Percentiles rank a stretch among this genome's conserved stretches.
Evolutionary conservation across 352 stramenopile genomes (phyloP).

Genomic region (Phytopythium boreale): DNA sequence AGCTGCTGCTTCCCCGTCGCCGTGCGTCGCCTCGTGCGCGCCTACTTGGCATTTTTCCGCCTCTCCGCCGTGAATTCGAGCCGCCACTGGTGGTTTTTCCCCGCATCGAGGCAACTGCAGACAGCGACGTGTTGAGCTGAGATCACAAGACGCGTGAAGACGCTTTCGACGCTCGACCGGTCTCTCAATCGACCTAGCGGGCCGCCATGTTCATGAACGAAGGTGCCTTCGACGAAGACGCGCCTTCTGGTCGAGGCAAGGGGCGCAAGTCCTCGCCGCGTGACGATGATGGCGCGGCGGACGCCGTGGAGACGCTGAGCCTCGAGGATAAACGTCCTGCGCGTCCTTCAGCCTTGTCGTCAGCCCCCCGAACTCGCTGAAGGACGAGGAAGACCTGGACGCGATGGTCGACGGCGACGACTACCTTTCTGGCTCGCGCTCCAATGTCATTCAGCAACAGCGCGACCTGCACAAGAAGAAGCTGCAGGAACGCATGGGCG

Average conservation of each 20-base stretch:
- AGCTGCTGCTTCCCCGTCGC: background rate
- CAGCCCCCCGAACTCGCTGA: constrained; percentile 66
- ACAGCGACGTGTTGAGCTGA: background rate
- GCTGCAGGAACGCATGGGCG: constrained; percentile 78
- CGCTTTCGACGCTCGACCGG: background rate
- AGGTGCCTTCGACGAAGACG: constrained; percentile 69
- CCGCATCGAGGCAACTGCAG: background rate
- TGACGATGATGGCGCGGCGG: constrained; percentile 40
- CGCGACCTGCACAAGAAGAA: constrained; percentile 87
- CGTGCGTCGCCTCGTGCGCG: background rate
- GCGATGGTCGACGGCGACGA: constrained; percentile 44
- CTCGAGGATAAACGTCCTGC: constrained; percentile 45
- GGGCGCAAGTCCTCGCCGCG: constrained; percentile 17
- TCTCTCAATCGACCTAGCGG: background rate
- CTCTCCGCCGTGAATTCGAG: background rate
- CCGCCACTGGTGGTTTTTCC: background rate
- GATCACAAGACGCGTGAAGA: background rate
- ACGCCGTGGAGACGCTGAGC: constrained; percentile 61
- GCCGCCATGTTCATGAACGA: constrained; percentile 84
- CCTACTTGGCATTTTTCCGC: constrained; percentile 3
- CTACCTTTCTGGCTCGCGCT: constrained; percentile 62
- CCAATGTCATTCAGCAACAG: constrained; percentile 81
- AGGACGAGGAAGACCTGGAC: constrained; percentile 79
- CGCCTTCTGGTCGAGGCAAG: constrained; percentile 16
- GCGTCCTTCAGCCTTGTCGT: constrained; percentile 19